These are phyloP conservation scores for Ophiostoma sp. DNA, from an alignment of 2,329 filamentous ascomycete species.

Conservation along the genomic window DNA sequence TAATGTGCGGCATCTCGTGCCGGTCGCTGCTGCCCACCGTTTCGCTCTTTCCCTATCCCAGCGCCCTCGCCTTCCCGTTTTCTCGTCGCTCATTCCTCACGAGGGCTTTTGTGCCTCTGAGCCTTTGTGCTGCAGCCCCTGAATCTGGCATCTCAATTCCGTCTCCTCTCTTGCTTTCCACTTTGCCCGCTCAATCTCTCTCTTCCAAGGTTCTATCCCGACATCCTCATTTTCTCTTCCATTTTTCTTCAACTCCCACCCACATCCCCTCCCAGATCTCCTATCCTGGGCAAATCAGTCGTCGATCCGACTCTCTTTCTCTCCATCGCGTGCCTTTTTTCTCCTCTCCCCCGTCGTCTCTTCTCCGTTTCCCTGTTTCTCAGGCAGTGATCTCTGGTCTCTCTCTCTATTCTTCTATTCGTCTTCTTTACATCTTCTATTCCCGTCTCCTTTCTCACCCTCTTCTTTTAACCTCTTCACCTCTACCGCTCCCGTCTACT, in stretches of 20 bases:
- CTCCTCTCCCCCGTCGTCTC: neutral
- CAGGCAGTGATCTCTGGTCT: neutral
- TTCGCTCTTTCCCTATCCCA: constrained; percentile 12
- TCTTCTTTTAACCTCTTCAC: neutral
- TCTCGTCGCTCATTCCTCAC: constrained; percentile 11
- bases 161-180: constrained; percentile 9
- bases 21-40: constrained; percentile 8
- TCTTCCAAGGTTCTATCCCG: neutral
- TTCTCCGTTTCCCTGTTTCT: constrained; percentile 1
- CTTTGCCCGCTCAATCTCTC: neutral
- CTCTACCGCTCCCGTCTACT: neutral
- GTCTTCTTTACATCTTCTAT: neutral
- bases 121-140: neutral
- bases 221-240: neutral
- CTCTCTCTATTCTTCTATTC: neutral
- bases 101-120: neutral
- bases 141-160: constrained; percentile 3
- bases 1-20: neutral
- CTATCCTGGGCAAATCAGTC: neutral
- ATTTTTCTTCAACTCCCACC: neutral
- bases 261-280: neutral
- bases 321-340: neutral
- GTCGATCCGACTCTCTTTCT: neutral
- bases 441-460: neutral
- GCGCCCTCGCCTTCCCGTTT: neutral